Evolutionary conservation across 2,329 filamentous ascomycete species (phyloP).

Genomic region (Orbilia oligospora): DNA sequence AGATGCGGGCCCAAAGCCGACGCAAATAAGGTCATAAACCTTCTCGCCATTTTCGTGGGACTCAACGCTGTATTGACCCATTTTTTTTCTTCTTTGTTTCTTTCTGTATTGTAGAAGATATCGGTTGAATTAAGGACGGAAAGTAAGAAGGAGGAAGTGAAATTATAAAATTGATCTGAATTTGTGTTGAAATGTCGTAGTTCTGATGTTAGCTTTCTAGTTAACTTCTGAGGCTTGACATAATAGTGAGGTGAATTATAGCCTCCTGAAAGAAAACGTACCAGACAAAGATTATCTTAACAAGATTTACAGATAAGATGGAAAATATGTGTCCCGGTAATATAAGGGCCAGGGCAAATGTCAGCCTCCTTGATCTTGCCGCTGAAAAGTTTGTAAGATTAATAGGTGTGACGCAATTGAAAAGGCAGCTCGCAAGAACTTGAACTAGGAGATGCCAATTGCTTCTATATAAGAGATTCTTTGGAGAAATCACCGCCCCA

Average conservation of each 20-base stretch:
- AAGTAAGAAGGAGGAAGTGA: conserved; percentile 7
- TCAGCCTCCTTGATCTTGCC: conserved; percentile 42
- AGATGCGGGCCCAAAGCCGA: conserved; percentile 93
- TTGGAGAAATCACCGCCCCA: conserved; percentile 21
- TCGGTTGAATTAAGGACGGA: not conserved
- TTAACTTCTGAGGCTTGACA: conserved; percentile 5
- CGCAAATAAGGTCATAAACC: conserved; percentile 86
- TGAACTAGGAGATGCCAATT: conserved; percentile 42
- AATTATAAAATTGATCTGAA: conserved; percentile 14
- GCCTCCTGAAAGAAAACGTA: conserved; percentile 12
- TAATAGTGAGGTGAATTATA: conserved; percentile 6
- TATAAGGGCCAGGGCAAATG: conserved; percentile 38
- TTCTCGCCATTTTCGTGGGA: conserved; percentile 66
- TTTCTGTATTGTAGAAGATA: conserved; percentile 13
- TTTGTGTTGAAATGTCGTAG: conserved; percentile 46
- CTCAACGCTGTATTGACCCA: conserved; percentile 53
- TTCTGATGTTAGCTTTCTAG: conserved; percentile 28
- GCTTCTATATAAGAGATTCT: conserved; percentile 56
- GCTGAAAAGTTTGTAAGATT: conserved; percentile 31
- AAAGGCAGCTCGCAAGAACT: conserved; percentile 43
- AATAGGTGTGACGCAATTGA: conserved; percentile 37
- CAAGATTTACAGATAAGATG: conserved; percentile 34
- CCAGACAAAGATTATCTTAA: conserved; percentile 34
- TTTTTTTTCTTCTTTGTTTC: too few species aligned
- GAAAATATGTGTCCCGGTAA: conserved; percentile 29